A percentile compares a stretch with the other conserved stretches of the same genome.
Evolutionary conservation across 768 basidiomycete species (phyloP).

Genomic region (Boletellus emodensis): DNA sequence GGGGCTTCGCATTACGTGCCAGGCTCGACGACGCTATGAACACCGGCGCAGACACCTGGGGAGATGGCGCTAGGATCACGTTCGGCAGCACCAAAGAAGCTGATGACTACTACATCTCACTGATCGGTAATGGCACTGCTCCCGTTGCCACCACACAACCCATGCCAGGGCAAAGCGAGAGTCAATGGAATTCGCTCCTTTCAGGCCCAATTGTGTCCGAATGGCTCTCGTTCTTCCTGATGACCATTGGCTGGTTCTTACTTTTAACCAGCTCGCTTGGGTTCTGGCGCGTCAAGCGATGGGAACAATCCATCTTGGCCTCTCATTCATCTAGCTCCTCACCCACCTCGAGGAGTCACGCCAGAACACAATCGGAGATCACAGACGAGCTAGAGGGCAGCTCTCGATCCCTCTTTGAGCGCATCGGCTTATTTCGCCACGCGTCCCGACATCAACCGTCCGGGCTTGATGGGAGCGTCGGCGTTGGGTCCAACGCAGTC

Average conservation of each 20-base stretch:
- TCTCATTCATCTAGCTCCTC: constrained; percentile 34
- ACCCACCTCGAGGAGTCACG: constrained; percentile 35
- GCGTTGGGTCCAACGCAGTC: constrained; percentile 6
- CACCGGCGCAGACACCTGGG: constrained; percentile 29
- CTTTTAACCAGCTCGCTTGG: constrained; percentile 87
- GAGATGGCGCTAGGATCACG: constrained; percentile 32
- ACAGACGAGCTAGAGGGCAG: constrained; percentile 25
- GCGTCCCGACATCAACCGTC: constrained; percentile 8
- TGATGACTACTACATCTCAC: constrained; percentile 37
- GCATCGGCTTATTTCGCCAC: constrained; percentile 21
- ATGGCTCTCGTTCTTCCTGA: constrained; percentile 93
- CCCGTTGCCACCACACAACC: constrained; percentile 12
- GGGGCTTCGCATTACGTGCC: constrained; percentile 77
- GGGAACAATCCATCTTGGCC: constrained; percentile 73
- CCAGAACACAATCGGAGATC: constrained; percentile 24
- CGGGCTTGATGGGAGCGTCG: constrained; percentile 5
- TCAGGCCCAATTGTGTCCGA: constrained; percentile 76
- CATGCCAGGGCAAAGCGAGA: constrained; percentile 5
- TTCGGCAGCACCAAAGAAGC: constrained; percentile 45
- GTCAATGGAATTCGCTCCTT: constrained; percentile 37
- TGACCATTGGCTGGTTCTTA: constrained; percentile 88
- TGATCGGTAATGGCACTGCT: constrained; percentile 25
- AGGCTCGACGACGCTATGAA: constrained; percentile 42
- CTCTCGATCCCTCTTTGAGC: constrained; percentile 29
- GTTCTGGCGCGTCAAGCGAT: constrained; percentile 87